phyloP scores from a whole-genome alignment of 108 stramenopile genomes.

The Cafeteria roenbergensis region DNA sequence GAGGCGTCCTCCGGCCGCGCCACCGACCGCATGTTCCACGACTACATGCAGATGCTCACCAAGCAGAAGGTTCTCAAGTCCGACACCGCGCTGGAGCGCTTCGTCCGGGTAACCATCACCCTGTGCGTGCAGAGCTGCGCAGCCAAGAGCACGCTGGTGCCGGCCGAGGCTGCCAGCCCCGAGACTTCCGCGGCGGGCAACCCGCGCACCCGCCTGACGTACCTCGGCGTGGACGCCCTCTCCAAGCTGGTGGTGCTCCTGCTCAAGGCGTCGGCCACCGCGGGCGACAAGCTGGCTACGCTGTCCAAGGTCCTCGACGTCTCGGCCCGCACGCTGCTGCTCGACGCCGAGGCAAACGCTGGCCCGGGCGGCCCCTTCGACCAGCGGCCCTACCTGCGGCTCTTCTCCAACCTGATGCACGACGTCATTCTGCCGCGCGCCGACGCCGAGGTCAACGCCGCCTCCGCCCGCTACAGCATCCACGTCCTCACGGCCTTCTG shows the following conservation, averaged over 20 bases:
- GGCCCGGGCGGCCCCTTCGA: conserved; percentile 43
- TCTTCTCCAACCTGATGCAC: conserved; percentile 74
- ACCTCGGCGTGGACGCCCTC: conserved; percentile 72
- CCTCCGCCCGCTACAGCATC: background rate
- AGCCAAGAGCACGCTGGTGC: conserved; percentile 7
- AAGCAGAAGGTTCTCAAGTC: conserved; percentile 72
- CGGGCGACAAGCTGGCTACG: background rate
- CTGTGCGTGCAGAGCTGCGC: conserved; percentile 58
- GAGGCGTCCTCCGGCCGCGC: conserved; percentile 41
- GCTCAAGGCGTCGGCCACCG: conserved; percentile 58
- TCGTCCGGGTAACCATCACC: conserved; percentile 72
- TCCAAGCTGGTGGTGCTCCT: conserved; percentile 71
- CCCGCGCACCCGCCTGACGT: conserved; percentile 5
- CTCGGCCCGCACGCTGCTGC: conserved; percentile 3
- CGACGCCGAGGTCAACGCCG: background rate
- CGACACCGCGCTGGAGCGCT: conserved; percentile 80
- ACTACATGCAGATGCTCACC: conserved; percentile 70
- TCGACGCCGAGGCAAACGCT: background rate
- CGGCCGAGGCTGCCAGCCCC: background rate
- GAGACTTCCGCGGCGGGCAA: background rate
- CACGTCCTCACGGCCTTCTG: conserved; percentile 74
- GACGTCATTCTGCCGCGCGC: conserved; percentile 61
- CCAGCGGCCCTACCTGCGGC: conserved; percentile 90
- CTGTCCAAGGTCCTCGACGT: conserved; percentile 10
- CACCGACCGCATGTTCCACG: conserved; percentile 68